Base-by-base conservation (phyloP, 495 filamentous ascomycete genomes). In the Neurospora hispaniola region DNA sequence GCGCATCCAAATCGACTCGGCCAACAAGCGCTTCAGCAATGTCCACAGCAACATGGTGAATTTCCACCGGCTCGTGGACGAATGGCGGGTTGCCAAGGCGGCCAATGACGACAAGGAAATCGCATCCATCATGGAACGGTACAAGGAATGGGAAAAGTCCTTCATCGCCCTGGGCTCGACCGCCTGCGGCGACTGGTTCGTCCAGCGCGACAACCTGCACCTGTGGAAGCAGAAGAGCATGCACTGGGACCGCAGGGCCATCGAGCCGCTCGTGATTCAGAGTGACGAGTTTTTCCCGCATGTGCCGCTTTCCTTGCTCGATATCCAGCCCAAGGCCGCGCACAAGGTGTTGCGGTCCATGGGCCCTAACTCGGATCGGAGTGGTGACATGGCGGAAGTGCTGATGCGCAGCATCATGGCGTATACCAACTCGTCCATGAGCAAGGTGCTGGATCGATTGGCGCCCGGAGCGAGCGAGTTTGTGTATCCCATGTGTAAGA, bases 211-310 rank as follows among this genome's bases (percentile, higher is more conserved):
- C 75, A 88, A 88, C 72, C 76, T 82, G 42, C 79, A 84, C 69
- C 71, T 81, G 20, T 81, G 84, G 20, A 73, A 74, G 10, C 82
- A 84, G 68, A 73, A 81, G 10, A 44, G 86, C 6, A 80, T 93
- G 2, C 72, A 81, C 69, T 93, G 88, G 88, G 91, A 94, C 76
- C 87, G 85, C 5, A 89, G 92, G 38, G 81, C 80, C 9, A 42
- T 77, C 42, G 88, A 90, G 75, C 80, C 86, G 31, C 85, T 88
- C 59, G 72, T 77, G 9, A 83, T 87, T 86, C 31, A 69, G 84
- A 40, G 77, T 0, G 78, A 86, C 5, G 91, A 94, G 73, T 85
- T 91, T 71, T 90, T 82, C 75, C 90, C 89, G 11, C 81, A 82
- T 44, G 71, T 79, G 6, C 76, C 73, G 2, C 79, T 78, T 46